Conservation (phyloP, 371 early-diverging fungal species). For the Mucor plumbeus region DNA sequence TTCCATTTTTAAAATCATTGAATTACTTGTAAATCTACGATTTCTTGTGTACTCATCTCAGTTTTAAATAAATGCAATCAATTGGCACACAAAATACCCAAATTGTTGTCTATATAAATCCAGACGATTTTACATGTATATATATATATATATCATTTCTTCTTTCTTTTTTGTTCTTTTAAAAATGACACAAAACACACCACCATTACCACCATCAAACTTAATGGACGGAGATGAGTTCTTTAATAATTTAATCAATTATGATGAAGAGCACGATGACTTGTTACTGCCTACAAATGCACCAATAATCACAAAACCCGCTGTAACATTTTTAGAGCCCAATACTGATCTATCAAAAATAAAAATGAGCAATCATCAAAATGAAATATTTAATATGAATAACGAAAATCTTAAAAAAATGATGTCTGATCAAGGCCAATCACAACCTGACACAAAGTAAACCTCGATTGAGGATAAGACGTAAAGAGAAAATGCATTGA, state of each 20-base stretch:
- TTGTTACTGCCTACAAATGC: neutral
- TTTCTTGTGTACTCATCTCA: neutral
- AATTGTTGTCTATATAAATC: neutral
- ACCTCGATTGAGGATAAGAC: constrained; percentile 3
- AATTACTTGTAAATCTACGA: constrained; percentile 3
- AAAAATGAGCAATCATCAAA: neutral
- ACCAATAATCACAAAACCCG: neutral
- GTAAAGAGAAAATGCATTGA: neutral
- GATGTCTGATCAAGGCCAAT: neutral
- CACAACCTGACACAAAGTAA: constrained; percentile 3
- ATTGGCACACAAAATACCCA: neutral
- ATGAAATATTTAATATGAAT: neutral
- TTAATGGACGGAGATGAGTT: constrained; percentile 7
- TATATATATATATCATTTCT: neutral
- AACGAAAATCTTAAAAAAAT: constrained; percentile 10
- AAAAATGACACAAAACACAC: neutral
- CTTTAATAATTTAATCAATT: neutral
- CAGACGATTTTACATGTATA: no score
- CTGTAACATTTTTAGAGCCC: constrained; percentile 22
- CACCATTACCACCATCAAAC: neutral
- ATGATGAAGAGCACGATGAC: neutral
- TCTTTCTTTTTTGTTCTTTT: neutral
- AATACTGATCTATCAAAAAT: constrained; percentile 15
- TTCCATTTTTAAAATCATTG: neutral
- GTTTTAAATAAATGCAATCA: neutral